Conservation (phyloP, 164 flowering plant genomes). For the Umbilicus rupestris region DNA sequence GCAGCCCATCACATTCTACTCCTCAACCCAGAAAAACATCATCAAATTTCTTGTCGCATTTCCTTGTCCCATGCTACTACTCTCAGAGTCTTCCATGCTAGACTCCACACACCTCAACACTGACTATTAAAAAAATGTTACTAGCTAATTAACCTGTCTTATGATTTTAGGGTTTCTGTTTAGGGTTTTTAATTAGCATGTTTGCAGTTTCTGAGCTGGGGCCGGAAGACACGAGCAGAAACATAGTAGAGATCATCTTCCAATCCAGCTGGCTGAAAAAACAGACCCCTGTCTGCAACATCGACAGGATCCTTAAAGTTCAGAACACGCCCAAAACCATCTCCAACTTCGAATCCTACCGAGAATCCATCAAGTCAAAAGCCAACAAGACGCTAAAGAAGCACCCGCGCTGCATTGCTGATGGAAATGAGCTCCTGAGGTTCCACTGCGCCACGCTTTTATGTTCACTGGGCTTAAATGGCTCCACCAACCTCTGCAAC, state of each 20-base stretch:
- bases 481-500: constrained; percentile 68
- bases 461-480: constrained; percentile 71
- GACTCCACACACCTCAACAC: not conserved
- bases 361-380: constrained; percentile 65
- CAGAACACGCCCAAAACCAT: constrained; percentile 73
- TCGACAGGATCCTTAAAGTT: constrained; percentile 83
- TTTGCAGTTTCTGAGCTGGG: constrained; percentile 73
- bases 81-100: not conserved
- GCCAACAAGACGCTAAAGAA: constrained; percentile 58
- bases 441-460: constrained; percentile 67
- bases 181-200: not conserved
- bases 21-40: not conserved
- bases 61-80: not conserved
- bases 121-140: not conserved
- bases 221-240: constrained; percentile 76
- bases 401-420: constrained; percentile 80
- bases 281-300: constrained; percentile 60
- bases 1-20: constrained; percentile 1
- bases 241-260: constrained; percentile 94
- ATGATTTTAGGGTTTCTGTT: too few relatives aligned
- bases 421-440: constrained; percentile 88
- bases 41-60: not conserved
- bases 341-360: constrained; percentile 65
- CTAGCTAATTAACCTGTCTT: too few relatives aligned
- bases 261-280: constrained; percentile 92